These are phyloP conservation scores for Magnusiomyces fungicola DNA, from an alignment of 1,139 yeast species.

Conservation along the genomic window DNA sequence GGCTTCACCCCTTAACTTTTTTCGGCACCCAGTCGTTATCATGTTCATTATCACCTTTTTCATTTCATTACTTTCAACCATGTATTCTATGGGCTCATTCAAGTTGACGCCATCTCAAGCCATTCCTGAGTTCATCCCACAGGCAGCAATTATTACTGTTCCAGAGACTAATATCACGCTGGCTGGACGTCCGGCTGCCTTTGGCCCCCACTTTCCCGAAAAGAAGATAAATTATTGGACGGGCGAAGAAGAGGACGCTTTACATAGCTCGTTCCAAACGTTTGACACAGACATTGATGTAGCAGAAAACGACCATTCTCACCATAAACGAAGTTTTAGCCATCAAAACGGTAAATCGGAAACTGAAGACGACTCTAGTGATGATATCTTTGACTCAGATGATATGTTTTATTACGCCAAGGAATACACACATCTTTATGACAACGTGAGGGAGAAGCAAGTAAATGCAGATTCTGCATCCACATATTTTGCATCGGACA, in stretches of 20 bases:
- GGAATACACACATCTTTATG: neutral
- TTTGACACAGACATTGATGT: too few species aligned
- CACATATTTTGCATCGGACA: too few species aligned
- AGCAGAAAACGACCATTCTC: too few species aligned
- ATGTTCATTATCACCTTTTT: neutral
- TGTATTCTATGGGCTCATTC: conserved; percentile 1
- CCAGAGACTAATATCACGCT: conserved; percentile 25
- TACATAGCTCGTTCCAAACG: too few species aligned
- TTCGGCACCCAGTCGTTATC: neutral
- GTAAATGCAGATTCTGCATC: too few species aligned
- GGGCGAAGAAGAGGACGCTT: too few species aligned
- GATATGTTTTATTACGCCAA: neutral
- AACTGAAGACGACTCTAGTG: too few species aligned
- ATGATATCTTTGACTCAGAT: neutral
- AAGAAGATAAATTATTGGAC: conserved; percentile 2
- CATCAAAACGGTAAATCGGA: too few species aligned
- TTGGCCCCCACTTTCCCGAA: conserved; percentile 29
- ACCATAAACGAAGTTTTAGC: too few species aligned
- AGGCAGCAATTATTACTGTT: conserved; percentile 23
- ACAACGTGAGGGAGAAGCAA: too few species aligned
- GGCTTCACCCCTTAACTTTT: neutral
- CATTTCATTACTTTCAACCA: neutral
- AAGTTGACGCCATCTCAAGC: neutral
- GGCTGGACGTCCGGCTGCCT: conserved; percentile 33
- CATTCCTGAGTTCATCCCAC: conserved; percentile 25